Conservation (phyloP, 2,329 filamentous ascomycete genomes). For the Myotisia sp. region DNA sequence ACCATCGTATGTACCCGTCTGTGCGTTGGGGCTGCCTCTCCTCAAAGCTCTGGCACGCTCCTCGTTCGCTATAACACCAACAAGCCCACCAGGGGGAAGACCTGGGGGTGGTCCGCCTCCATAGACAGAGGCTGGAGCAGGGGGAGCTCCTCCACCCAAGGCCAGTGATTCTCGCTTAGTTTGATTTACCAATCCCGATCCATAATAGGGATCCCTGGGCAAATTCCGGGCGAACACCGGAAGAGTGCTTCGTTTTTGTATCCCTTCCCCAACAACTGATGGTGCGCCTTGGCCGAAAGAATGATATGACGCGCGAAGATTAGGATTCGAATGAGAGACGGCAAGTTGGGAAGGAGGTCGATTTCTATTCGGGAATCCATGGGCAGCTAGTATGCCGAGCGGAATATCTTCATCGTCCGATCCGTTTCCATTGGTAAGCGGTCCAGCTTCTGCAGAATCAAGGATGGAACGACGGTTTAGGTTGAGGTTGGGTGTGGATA, state of each 20-base stretch:
- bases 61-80: constrained; percentile 77
- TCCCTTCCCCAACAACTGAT: constrained; percentile 38
- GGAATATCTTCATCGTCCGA: constrained; percentile 82
- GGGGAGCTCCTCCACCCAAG: constrained; percentile 46
- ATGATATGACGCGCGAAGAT: constrained; percentile 46
- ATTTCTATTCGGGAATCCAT: constrained; percentile 71
- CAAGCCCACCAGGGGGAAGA: constrained; percentile 58
- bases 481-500: neutral
- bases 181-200: constrained; percentile 59
- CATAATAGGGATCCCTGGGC: constrained; percentile 72
- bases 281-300: constrained; percentile 38
- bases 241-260: constrained; percentile 38
- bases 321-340: constrained; percentile 55
- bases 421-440: constrained; percentile 34
- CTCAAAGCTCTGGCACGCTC: constrained; percentile 65
- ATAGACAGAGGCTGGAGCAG: constrained; percentile 14
- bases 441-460: neutral
- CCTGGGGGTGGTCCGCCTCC: constrained; percentile 23
- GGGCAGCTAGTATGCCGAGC: constrained; percentile 70
- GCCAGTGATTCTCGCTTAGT: constrained; percentile 60
- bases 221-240: constrained; percentile 72
- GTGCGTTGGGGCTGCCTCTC: constrained; percentile 60
- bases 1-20: constrained; percentile 26
- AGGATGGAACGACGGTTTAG: neutral
- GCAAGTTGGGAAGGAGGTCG: constrained; percentile 56